Base-by-base conservation (phyloP, 805 yeast species). In the Nakazawaea siamensis region DNA sequence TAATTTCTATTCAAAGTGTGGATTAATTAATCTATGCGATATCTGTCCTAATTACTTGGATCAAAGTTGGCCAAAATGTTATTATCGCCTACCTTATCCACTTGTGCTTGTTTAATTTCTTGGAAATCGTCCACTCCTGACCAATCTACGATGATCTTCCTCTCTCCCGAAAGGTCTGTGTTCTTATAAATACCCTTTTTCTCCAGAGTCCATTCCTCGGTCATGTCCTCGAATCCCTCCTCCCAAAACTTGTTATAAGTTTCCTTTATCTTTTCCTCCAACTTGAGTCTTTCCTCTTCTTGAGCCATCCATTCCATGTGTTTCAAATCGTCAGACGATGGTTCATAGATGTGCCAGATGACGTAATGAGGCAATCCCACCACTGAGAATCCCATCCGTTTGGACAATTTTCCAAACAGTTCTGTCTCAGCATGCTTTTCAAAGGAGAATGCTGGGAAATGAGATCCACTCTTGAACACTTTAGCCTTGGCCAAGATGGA, bases 391-490 rank as follows among this genome's bases (percentile, higher is more conserved):
- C 90, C 88, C 95, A 90, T 85, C 43, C 80, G 66, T 46, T 84
- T 79, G 47, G 85, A 75, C 66, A 90, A 68, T 52, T 84, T 87
- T 29, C 95, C 98, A 57, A 92, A 90, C 0, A 95, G 97, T 59
- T 92, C 97, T 2, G 97, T 90, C 55, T 90, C 98, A 3, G 97
- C 98, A 55, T 92, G 97, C 49, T 85, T 86, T 57, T 85, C 83
- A 58, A 86, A 90, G 24, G 96, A 84, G 54, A 90, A 90, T 1
- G 96, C 97, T 8, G 98, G 97, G 70, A 88, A 90, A 60, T 86
- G 94, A 2, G 94, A 79, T 10, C 98, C 98, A 18, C 71, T 62
- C 44, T 86, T 68, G 65, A 90, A 90, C 3, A 90, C 95, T 31
- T 66, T 63, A 2, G 96, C 97, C 55, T 82, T 84, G 29, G 94